Base-by-base conservation (phyloP, 257 asterid genomes). In the Verbascum thapsus region DNA sequence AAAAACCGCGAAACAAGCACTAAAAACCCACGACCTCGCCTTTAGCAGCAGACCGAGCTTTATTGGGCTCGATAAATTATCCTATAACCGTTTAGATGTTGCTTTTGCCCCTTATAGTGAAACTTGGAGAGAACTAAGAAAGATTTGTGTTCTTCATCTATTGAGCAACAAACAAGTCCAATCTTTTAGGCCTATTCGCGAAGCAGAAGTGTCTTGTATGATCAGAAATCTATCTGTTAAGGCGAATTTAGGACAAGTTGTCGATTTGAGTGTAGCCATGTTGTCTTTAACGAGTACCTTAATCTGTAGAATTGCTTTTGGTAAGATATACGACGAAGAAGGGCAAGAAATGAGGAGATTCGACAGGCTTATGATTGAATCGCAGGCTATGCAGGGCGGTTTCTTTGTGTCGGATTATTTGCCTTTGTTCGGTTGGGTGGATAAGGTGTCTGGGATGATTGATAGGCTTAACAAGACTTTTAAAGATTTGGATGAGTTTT, bases 81-180 rank as follows among this genome's bases (percentile, higher is more conserved):
- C 78, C 38, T 78, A 74, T 73, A 51, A 63, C 23, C 49, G 71
- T 11, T 30, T 12, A 3, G 81, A 74, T 58, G 17, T 71, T 1
- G 75, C 74, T 8, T 78, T 74, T 62, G 72, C 78, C 3, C 80
- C 78, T 2, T 74, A 71, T 23, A 34, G 42, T 41, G 78, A 71
- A 0, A 53, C 77, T 0, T 78, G 83, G 78, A 63, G 83, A 43
- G 78, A 78, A 7, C 0, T 64, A 26, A 53, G 84, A 19, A 78
- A 78, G 64, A 68, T 74, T 0, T 67, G 73, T 18, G 76, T 78
- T 5, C 26, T 68, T 8, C 71, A 71, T 53, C 84, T 78, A 65
- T 32, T 78, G 3, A 78, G 78, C 74, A 67, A 8, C 68, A 78
- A 67, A 53, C 75, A 54, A 6, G 83, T 78, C 9, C 80, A 67